Evolutionary conservation across 2,329 filamentous ascomycete genomes (phyloP).

Genomic region (Arthrobotrys musiformis): DNA sequence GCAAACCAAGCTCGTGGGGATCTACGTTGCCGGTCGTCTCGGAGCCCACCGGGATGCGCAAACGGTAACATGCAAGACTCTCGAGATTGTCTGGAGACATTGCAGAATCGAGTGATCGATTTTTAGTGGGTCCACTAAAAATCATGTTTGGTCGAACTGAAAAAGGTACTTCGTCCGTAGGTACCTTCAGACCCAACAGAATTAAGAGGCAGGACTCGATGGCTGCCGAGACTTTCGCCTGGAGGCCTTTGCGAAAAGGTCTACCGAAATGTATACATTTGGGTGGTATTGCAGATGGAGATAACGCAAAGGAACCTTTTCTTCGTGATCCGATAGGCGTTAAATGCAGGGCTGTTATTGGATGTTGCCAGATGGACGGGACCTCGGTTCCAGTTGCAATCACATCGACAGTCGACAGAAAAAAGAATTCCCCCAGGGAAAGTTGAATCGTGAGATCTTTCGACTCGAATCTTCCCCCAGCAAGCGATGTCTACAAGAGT

Average conservation of each 20-base stretch:
- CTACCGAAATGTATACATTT: conserved; percentile 27
- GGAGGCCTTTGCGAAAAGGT: conserved; percentile 1
- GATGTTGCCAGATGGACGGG: conserved; percentile 30
- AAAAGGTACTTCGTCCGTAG: not conserved
- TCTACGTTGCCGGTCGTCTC: conserved; percentile 45
- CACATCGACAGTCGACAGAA: conserved; percentile 26
- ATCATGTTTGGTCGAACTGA: conserved; percentile 1
- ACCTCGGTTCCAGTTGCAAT: conserved; percentile 51
- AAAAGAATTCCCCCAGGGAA: conserved; percentile 30
- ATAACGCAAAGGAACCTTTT: conserved; percentile 53
- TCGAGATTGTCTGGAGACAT: conserved; percentile 28
- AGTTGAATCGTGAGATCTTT: conserved; percentile 48
- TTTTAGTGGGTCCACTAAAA: conserved; percentile 13
- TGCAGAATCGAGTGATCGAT: not conserved
- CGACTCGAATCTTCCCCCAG: no score
- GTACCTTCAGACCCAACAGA: conserved; percentile 17
- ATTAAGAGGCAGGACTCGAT: not conserved
- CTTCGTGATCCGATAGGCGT: conserved; percentile 55
- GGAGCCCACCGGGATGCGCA: conserved; percentile 47
- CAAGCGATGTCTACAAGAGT: conserved; percentile 40
- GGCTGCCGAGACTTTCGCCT: conserved; percentile 5
- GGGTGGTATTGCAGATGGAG: conserved; percentile 53
- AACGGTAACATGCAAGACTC: conserved; percentile 20
- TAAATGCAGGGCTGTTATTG: conserved; percentile 51
- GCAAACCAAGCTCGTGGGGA: conserved; percentile 39